Conservation (phyloP, 495 filamentous ascomycete genomes). For the Penicillium salamii region DNA sequence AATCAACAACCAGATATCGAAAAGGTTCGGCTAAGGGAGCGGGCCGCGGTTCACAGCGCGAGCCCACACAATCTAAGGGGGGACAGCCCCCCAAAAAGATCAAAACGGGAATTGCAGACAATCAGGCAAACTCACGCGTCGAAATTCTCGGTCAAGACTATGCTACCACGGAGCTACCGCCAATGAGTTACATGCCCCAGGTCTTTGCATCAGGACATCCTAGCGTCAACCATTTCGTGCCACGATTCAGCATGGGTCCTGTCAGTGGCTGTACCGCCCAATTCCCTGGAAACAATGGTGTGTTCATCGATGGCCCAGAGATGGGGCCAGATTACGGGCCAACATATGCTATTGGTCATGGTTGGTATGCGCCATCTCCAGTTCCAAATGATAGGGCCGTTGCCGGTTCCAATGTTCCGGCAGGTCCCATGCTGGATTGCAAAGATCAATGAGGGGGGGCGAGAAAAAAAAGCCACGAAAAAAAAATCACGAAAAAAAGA, state of each 20-base stretch:
- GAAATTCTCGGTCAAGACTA: conserved; percentile 2
- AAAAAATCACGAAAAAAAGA: conserved; percentile 1
- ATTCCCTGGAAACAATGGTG: conserved; percentile 16
- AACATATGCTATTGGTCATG: conserved; percentile 17
- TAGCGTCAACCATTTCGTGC: conserved; percentile 10
- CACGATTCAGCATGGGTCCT: conserved; percentile 20
- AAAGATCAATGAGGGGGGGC: background rate
- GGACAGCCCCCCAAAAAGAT: conserved; percentile 45
- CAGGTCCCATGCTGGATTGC: conserved; percentile 21
- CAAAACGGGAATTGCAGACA: background rate
- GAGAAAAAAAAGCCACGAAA: background rate
- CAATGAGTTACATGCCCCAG: conserved; percentile 4
- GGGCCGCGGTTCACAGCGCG: conserved; percentile 45
- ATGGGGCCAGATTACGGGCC: conserved; percentile 13
- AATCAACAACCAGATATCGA: conserved; percentile 74
- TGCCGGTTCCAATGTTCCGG: conserved; percentile 14
- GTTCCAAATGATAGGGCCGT: conserved; percentile 10
- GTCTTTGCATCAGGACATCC: conserved; percentile 1
- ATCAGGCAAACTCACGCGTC: conserved; percentile 14
- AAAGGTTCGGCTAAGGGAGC: conserved; percentile 47
- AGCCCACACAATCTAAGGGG: conserved; percentile 55
- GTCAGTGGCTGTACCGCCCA: conserved; percentile 29
- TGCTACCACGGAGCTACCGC: background rate
- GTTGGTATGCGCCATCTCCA: conserved; percentile 13
- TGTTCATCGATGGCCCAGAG: conserved; percentile 22